Evolutionary conservation across 257 asterid genomes (phyloP).

Genomic region (Knoxia roxburghii): DNA sequence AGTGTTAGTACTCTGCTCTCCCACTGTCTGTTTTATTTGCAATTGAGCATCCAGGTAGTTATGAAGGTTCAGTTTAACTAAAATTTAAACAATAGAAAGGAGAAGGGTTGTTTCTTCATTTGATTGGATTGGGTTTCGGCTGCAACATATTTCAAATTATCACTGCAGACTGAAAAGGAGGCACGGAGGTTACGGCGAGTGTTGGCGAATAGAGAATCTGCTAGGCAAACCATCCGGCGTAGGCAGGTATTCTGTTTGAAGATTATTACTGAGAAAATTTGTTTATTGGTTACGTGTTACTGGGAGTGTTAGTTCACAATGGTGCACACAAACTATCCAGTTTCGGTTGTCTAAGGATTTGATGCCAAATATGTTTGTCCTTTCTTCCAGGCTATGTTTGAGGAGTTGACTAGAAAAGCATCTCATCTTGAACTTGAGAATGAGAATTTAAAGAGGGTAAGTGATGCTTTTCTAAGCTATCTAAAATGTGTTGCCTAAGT

Average conservation of each 20-base stretch:
- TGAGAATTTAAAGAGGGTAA: slow-evolving; percentile 48
- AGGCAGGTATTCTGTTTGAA: slow-evolving; percentile 56
- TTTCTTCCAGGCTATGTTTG: slow-evolving; percentile 42
- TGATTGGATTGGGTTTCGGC: neutral
- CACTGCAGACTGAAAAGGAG: slow-evolving; percentile 59
- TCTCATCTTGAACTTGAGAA: slow-evolving; percentile 44
- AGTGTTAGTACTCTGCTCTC: no score
- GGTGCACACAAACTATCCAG: neutral
- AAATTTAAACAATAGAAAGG: no score
- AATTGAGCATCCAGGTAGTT: no score
- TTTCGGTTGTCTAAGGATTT: neutral
- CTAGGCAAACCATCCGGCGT: slow-evolving; percentile 81
- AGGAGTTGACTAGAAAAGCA: slow-evolving; percentile 43
- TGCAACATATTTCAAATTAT: no score
- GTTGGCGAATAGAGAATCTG: slow-evolving; percentile 87
- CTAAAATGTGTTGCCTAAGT: no score
- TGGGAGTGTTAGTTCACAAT: no score
- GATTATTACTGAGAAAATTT: neutral
- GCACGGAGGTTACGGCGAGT: slow-evolving; percentile 51
- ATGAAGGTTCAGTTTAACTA: no score
- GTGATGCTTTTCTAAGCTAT: neutral
- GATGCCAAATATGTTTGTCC: neutral
- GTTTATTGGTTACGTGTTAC: neutral
- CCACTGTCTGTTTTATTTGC: neutral
- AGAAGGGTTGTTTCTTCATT: neutral